phyloP scores from a whole-genome alignment of 1,284 basidiomycete genomes.

The Pyrrhoderma noxium region DNA sequence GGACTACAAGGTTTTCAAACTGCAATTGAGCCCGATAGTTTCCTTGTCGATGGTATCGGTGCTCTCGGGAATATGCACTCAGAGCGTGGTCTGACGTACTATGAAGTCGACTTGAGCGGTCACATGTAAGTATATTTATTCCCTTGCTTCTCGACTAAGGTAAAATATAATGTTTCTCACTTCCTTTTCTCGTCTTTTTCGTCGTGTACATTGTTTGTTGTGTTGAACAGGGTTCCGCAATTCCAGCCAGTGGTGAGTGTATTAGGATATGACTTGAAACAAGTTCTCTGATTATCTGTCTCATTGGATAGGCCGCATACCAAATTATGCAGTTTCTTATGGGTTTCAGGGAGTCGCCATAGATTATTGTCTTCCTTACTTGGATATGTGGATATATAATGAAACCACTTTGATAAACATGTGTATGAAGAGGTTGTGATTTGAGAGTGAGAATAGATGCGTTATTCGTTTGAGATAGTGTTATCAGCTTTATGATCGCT shows the following conservation, averaged over 20 bases:
- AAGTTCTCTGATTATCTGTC: neutral
- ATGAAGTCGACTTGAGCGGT: conserved; percentile 57
- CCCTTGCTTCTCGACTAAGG: neutral
- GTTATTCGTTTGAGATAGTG: too few species aligned
- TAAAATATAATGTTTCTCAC: neutral
- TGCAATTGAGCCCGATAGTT: conserved; percentile 54
- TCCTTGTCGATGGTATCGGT: conserved; percentile 63
- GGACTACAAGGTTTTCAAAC: conserved; percentile 67
- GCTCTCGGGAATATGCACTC: conserved; percentile 54
- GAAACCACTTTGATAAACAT: too few species aligned
- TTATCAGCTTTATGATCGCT: too few species aligned
- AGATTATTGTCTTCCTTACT: neutral
- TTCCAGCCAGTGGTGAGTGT: conserved; percentile 53
- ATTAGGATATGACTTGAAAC: too few species aligned
- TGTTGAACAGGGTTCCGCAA: conserved; percentile 54
- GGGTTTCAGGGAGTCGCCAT: conserved; percentile 44
- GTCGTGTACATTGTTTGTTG: too few species aligned
- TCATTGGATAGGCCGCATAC: conserved; percentile 44
- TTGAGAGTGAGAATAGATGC: too few species aligned
- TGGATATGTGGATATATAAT: too few species aligned
- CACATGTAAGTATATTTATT: conserved; percentile 55
- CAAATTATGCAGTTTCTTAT: conserved; percentile 65
- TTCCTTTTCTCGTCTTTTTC: neutral
- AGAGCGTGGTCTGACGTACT: conserved; percentile 61
- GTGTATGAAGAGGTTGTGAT: too few species aligned